Base-by-base conservation (phyloP, 192 early-diverging fungal species). In the Linderina pennispora region DNA sequence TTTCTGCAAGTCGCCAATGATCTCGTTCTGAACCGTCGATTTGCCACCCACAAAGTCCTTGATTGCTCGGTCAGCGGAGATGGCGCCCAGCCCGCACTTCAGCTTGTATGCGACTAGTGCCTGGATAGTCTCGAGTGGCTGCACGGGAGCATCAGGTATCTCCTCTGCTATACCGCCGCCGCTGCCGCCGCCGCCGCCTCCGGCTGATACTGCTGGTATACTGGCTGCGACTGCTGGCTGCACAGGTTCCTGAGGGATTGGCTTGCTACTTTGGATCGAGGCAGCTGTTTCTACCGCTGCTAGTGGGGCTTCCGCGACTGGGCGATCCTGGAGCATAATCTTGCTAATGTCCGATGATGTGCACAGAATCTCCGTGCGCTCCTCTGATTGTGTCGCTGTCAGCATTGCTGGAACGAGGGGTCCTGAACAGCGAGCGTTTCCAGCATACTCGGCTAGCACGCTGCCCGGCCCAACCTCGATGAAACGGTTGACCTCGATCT, bases 1-100 rank as follows among this genome's bases (percentile, higher is more conserved):
- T 55, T 90, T 91, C 45, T 86, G 88, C 28, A 97, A 63, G 60
- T 97, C 94, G 62, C 94, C 94, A 45, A 94, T 73, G 25, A 97
- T 91, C 56, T 97, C 94, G 76, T 97, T 97, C 60, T 97, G 92
- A 23, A 97, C 77, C 19, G 94, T 97, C 11, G 88, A 91, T 66
- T 97, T 97, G 55, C 94, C 94, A 24, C 87, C 91, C 32, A 94
- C 91, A 36, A 97, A 80, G 42, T 97, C 91, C 75, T 92, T 65
- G 45, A 66, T 62, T 25, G 83, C 67, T 69, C 85, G 85, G 45
- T 52, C 56, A 24, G 76, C 57, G 25, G 85, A 71, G 28, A 97
- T 68, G 9, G 90, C 83, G 2, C 77, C 74, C 2, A 90, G 65
- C 8, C 78, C 51, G 58, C 89, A 88, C 78, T 97, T 97, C 41